A percentile compares a stretch with the other conserved stretches of the same genome.
Evolutionary conservation across 805 yeast species (phyloP).

Genomic region (Diddensiella caesifluorescens): DNA sequence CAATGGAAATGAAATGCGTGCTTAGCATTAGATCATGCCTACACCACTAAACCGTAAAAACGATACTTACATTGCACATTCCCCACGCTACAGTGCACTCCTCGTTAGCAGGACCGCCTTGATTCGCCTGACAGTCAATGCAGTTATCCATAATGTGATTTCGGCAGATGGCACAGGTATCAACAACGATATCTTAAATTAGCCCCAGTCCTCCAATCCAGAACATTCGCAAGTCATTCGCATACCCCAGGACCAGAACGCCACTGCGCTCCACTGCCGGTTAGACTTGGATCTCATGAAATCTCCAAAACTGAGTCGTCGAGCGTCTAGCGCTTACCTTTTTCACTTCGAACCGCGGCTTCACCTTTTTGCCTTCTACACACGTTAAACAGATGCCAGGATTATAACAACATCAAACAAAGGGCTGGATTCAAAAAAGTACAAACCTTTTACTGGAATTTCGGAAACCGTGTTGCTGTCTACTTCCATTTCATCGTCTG

Average conservation of each 20-base stretch:
- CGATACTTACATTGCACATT: slow-evolving; percentile 53
- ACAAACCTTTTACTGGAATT: slow-evolving; percentile 1
- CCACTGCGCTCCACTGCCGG: slow-evolving; percentile 87
- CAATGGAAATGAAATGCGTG: slow-evolving; percentile 99
- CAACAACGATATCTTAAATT: slow-evolving; percentile 65
- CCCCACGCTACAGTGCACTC: slow-evolving; percentile 98
- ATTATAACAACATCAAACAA: neutral
- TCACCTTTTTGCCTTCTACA: slow-evolving; percentile 22
- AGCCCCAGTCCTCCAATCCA: neutral
- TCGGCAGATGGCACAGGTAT: slow-evolving; percentile 96
- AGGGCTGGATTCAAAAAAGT: neutral
- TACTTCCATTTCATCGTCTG: slow-evolving; percentile 20
- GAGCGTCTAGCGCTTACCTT: slow-evolving; percentile 37
- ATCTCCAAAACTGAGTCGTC: neutral
- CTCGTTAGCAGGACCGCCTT: slow-evolving; percentile 52
- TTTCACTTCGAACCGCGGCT: slow-evolving; percentile 83
- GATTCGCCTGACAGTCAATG: slow-evolving; percentile 87
- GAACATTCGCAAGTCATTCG: slow-evolving; percentile 12
- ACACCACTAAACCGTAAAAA: neutral
- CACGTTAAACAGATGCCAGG: neutral
- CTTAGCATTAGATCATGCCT: slow-evolving; percentile 9
- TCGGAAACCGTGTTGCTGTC: slow-evolving; percentile 10
- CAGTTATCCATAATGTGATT: slow-evolving; percentile 98
- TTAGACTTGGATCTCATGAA: neutral
- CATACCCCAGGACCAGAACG: slow-evolving; percentile 98